Percentiles rank a stretch among this genome's conserved stretches.
Evolutionary conservation across 129 eudicot genomes (phyloP).

Genomic region (Flaveria robusta): DNA sequence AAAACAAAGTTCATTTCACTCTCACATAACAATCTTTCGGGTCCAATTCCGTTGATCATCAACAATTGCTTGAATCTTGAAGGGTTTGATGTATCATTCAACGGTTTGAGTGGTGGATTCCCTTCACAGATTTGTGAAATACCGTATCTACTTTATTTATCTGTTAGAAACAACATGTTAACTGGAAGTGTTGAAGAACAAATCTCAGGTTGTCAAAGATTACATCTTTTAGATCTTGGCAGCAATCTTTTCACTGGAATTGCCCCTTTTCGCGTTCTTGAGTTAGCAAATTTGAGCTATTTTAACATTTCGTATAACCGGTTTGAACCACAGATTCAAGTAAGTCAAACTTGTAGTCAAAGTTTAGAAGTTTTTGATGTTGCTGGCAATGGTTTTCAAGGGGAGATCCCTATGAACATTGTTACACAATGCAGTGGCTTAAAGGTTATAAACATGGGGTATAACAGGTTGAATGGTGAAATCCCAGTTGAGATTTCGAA

Average conservation of each 20-base stretch:
- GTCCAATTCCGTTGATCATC: slow-evolving; percentile 59
- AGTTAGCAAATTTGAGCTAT: slow-evolving; percentile 53
- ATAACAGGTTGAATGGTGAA: slow-evolving; percentile 64
- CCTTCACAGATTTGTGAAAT: slow-evolving; percentile 62
- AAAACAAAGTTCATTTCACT: slow-evolving; percentile 76
- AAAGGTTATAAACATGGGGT: slow-evolving; percentile 66
- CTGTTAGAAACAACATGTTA: slow-evolving; percentile 67
- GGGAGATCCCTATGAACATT: slow-evolving; percentile 68
- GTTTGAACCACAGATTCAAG: slow-evolving; percentile 54
- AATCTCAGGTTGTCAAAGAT: slow-evolving; percentile 53
- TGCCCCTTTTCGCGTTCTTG: slow-evolving; percentile 70
- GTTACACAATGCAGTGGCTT: slow-evolving; percentile 56
- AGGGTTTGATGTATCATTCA: slow-evolving; percentile 85
- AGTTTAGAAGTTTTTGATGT: slow-evolving; percentile 69
- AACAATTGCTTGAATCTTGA: slow-evolving; percentile 67
- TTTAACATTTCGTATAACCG: slow-evolving; percentile 78
- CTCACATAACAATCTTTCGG: slow-evolving; percentile 72
- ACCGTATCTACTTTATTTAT: slow-evolving; percentile 53
- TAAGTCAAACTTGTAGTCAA: slow-evolving; percentile 50
- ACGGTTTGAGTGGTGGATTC: slow-evolving; percentile 60
- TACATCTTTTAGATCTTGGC: slow-evolving; percentile 89
- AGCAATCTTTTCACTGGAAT: slow-evolving; percentile 69
- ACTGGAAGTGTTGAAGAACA: slow-evolving; percentile 68
- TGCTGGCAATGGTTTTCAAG: slow-evolving; percentile 62
- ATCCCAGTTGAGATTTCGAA: slow-evolving; percentile 57